phyloP scores from a whole-genome alignment of 2,329 filamentous ascomycete genomes.

The Nemania sp. region DNA sequence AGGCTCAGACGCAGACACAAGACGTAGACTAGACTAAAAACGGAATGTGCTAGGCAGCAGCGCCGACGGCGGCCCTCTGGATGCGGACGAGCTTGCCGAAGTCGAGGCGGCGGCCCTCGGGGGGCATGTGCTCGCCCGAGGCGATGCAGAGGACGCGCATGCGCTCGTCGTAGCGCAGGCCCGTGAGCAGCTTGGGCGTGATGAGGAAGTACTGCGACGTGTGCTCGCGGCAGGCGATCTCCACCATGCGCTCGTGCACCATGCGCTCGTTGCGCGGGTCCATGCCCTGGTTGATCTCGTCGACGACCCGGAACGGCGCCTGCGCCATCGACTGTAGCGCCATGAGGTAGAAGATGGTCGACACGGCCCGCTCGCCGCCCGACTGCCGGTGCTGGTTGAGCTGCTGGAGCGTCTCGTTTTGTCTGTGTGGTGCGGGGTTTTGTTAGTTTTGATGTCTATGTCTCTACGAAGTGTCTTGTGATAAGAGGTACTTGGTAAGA shows the following conservation, averaged over 20 bases:
- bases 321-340: conserved; percentile 91
- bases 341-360: conserved; percentile 99
- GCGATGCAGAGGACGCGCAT: conserved; percentile 96
- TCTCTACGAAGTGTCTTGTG: background rate
- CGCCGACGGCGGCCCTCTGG: conserved; percentile 39
- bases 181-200: conserved; percentile 90
- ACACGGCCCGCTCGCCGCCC: conserved; percentile 92
- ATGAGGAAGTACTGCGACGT: conserved; percentile 93
- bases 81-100: conserved; percentile 52
- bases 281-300: conserved; percentile 99
- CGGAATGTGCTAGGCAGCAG: conserved; percentile 28
- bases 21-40: too few species aligned
- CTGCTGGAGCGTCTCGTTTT: conserved; percentile 80
- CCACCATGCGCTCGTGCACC: conserved; percentile 97
- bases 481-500: background rate
- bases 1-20: too few species aligned
- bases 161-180: conserved; percentile 81
- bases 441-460: background rate
- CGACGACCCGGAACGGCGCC: conserved; percentile 95
- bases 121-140: conserved; percentile 76
- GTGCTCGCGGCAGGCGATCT: conserved; percentile 87
- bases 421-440: conserved; percentile 56
- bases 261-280: conserved; percentile 97
- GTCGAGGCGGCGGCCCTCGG: conserved; percentile 56
- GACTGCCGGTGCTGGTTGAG: conserved; percentile 93